Evolutionary conservation across 441 rosid genomes (phyloP).

Genomic region (Bruguiera hainesii): DNA sequence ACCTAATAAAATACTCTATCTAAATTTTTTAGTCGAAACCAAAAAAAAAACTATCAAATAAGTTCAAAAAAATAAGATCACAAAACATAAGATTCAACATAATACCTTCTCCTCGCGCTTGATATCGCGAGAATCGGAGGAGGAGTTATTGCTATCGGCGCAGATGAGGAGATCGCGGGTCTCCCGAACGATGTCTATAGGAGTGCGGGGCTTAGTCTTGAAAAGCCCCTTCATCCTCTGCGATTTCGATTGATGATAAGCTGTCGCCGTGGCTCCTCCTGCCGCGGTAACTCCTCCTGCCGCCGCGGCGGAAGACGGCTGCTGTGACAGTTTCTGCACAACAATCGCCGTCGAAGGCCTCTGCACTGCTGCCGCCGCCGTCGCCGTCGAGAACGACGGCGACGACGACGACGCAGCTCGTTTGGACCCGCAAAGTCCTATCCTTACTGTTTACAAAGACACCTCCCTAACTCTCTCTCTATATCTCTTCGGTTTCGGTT

Average conservation of each 20-base stretch:
- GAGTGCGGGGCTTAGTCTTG: constrained; percentile 93
- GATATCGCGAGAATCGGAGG: constrained; percentile 49
- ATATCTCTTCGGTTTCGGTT: not conserved
- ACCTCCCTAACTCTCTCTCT: not conserved
- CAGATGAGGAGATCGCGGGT: constrained; percentile 81
- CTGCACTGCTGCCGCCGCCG: constrained; percentile 32
- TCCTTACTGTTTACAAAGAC: constrained; percentile 21
- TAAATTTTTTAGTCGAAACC: too few relatives aligned
- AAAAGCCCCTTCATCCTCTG: constrained; percentile 82
- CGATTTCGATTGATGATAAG: constrained; percentile 21
- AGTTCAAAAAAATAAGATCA: not conserved
- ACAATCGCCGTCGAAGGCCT: constrained; percentile 33
- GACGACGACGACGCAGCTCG: constrained; percentile 44
- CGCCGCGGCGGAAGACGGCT: constrained; percentile 23
- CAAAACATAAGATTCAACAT: not conserved
- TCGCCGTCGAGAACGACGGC: constrained; percentile 30
- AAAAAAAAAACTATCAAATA: not conserved
- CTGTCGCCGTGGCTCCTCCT: constrained; percentile 11
- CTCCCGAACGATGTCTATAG: constrained; percentile 77
- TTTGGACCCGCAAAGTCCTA: constrained; percentile 62
- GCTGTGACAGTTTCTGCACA: constrained; percentile 42
- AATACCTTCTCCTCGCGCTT: constrained; percentile 90
- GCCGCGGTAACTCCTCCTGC: constrained; percentile 18
- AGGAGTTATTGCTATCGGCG: constrained; percentile 26
- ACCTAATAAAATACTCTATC: too few relatives aligned